phyloP scores from a whole-genome alignment of 805 yeast genomes.

The Komagataella ulmi region DNA sequence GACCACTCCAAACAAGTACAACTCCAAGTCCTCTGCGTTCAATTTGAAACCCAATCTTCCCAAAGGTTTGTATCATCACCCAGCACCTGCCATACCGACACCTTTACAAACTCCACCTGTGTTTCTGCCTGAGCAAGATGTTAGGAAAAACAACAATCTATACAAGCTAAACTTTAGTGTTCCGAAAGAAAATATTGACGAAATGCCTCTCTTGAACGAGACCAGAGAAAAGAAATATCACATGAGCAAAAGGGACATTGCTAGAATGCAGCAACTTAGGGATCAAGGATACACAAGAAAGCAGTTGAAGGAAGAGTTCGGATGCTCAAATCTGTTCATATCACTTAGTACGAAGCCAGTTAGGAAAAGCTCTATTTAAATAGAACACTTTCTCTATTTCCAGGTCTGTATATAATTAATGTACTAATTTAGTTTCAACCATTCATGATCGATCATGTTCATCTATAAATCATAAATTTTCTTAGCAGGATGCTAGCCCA shows the following conservation, averaged over 20 bases:
- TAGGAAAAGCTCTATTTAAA: neutral
- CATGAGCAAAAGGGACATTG: constrained; percentile 12
- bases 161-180: constrained; percentile 14
- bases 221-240: constrained; percentile 13
- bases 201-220: constrained; percentile 16
- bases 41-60: constrained; percentile 20
- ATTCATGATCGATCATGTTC: neutral
- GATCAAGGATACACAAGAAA: constrained; percentile 16
- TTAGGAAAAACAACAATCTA: constrained; percentile 12
- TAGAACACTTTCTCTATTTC: neutral
- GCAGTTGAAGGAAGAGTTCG: constrained; percentile 15
- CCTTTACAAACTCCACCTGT: constrained; percentile 21
- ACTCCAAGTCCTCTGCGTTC: constrained; percentile 21
- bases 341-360: constrained; percentile 12
- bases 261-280: constrained; percentile 16
- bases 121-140: constrained; percentile 18
- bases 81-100: constrained; percentile 20
- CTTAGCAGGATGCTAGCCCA: neutral
- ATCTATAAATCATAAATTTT: neutral
- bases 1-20: constrained; percentile 21
- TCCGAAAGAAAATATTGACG: constrained; percentile 9
- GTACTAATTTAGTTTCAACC: neutral
- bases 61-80: constrained; percentile 19
- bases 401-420: neutral
- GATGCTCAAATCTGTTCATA: constrained; percentile 16